Conservation (phyloP, 495 filamentous ascomycete species). For the Neurospora tetraspora region DNA sequence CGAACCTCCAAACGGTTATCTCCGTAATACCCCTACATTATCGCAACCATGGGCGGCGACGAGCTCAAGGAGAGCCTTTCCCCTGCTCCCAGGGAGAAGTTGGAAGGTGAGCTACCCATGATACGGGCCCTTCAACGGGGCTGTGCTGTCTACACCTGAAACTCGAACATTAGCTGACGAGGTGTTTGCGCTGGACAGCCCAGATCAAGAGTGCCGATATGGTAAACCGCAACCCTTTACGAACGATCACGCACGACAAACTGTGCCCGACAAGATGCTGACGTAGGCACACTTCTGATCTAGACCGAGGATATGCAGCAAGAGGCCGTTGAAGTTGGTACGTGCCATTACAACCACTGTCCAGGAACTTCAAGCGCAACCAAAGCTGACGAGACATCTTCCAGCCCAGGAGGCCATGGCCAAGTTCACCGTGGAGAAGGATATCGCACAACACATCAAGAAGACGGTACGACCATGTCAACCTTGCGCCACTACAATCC, state of each 20-base stretch:
- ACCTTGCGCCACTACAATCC: constrained; percentile 36
- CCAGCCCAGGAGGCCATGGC: constrained; percentile 88
- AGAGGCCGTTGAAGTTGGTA: constrained; percentile 89
- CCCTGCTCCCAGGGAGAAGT: constrained; percentile 28
- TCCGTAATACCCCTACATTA: neutral
- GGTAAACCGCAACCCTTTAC: constrained; percentile 45
- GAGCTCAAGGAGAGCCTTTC: constrained; percentile 18
- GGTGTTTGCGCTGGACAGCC: constrained; percentile 38
- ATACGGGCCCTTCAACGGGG: neutral
- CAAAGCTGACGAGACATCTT: neutral
- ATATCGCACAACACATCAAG: constrained; percentile 18
- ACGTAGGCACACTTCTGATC: constrained; percentile 6
- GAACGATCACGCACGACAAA: neutral
- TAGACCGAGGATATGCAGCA: constrained; percentile 96
- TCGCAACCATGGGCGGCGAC: constrained; percentile 18
- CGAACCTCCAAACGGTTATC: constrained; percentile 1
- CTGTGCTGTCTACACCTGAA: neutral
- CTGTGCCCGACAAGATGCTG: constrained; percentile 8
- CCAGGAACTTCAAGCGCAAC: neutral
- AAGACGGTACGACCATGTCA: constrained; percentile 6
- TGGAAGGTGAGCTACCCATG: constrained; percentile 20
- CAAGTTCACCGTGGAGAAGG: constrained; percentile 91
- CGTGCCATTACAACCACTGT: constrained; percentile 20
- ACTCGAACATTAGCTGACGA: neutral
- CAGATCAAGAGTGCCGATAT: constrained; percentile 97